Evolutionary conservation across 1,139 yeast species (phyloP), one percentile per base, ranked within the genome.

Genomic region (Debaryomycetaceae sp.): DNA sequence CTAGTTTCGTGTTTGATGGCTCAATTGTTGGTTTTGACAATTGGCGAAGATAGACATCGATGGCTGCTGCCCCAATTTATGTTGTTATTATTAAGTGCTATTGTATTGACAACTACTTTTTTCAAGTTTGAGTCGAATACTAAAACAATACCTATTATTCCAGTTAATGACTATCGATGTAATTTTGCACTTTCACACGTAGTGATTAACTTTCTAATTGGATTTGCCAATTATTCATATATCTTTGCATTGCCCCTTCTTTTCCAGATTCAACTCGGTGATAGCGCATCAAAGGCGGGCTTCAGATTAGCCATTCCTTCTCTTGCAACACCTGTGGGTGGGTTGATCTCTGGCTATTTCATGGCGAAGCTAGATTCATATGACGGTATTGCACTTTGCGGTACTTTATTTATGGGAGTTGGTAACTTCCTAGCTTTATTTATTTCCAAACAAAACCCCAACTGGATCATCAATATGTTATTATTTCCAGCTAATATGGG

Each of bases 401-500:
- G 75, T 7, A 57, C 63, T 1, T 41, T 51, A 14, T 39, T 62
- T 13, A 59, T 67, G 67, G 48, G 59, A 5, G 6, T 63, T 2
- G 73, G 74, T 3, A 67, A 68, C 40, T 51, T 52, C 16, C 35
- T 63, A 18, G 63, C 61, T 1, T 46, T 66, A 9, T 42, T 54
- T 3, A 55, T 70, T 3, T 51, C 55, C 2, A 45, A 48, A 8
- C 37, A 40, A 0, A 46, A 55, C 17, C 57, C 63, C 1, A 46
- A 52, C 9, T 53, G 61, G 58, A 34, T 55, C 5, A 44, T 62
- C 6, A 55, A 55, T 39, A 24, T 65, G 2, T 46, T 62, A 13
- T 45, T 59, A 14, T 39, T 68, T 15, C 70, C 74, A 1, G 67
- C 72, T 3, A 69, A 67, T 42, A 42, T 67, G 13, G 74, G 75